Evolutionary conservation across 805 yeast genomes (phyloP).

Genomic region (Ogataea angusta): DNA sequence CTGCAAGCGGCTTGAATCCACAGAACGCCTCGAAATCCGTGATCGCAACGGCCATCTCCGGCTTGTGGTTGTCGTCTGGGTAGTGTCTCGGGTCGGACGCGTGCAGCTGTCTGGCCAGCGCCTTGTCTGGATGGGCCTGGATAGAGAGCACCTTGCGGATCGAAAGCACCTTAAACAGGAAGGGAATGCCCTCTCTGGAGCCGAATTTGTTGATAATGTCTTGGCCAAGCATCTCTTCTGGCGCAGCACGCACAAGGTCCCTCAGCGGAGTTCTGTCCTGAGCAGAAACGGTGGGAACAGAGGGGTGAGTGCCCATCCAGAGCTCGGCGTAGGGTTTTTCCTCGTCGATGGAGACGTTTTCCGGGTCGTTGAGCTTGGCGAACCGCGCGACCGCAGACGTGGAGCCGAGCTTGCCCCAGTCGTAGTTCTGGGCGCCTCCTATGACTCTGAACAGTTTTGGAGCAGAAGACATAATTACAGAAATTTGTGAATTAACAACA

Average conservation of each 20-base stretch:
- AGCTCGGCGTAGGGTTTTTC: constrained; percentile 90
- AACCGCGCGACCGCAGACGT: constrained; percentile 86
- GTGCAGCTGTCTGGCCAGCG: constrained; percentile 72
- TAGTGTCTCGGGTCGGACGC: constrained; percentile 85
- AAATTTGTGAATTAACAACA: constrained; percentile 7
- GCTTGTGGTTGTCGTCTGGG: constrained; percentile 98
- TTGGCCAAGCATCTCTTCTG: constrained; percentile 57
- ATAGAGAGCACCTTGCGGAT: constrained; percentile 90
- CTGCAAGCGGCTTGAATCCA: constrained; percentile 88
- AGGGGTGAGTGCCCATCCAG: constrained; percentile 99
- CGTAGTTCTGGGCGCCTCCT: constrained; percentile 39
- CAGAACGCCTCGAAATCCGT: constrained; percentile 97
- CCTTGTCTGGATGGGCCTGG: constrained; percentile 97
- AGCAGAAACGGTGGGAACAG: constrained; percentile 70
- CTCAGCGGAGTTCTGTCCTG: constrained; percentile 55
- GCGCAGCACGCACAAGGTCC: constrained; percentile 59
- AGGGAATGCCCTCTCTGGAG: constrained; percentile 72
- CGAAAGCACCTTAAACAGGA: constrained; percentile 88
- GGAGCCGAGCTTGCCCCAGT: constrained; percentile 69
- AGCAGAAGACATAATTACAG: constrained; percentile 7
- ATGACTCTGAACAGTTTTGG: constrained; percentile 30
- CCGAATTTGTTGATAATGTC: constrained; percentile 64
- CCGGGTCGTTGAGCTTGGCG: constrained; percentile 67
- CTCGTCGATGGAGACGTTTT: constrained; percentile 56
- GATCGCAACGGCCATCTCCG: constrained; percentile 99